phyloP scores from a whole-genome alignment of 2,329 filamentous ascomycete genomes.

The Xylogone sp. region DNA sequence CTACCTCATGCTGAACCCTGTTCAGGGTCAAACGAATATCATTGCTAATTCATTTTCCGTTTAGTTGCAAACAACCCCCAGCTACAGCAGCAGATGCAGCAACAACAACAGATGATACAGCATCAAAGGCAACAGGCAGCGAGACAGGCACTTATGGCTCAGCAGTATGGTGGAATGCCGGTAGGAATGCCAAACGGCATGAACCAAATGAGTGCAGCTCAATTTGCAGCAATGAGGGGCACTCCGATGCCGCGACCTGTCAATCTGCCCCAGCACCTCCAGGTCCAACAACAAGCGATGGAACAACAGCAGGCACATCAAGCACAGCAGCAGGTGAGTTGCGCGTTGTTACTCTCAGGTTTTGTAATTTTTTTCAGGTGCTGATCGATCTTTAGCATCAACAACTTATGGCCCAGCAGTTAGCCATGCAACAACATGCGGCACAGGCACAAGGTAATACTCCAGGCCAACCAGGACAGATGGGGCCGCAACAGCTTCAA shows the following conservation, averaged over 20 bases:
- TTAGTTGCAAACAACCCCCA: constrained; percentile 30
- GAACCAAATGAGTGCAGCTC: constrained; percentile 46
- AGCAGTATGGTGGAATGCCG: constrained; percentile 50
- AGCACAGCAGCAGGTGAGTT: constrained; percentile 23
- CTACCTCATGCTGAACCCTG: background rate
- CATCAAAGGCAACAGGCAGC: constrained; percentile 42
- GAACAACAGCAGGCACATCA: constrained; percentile 36
- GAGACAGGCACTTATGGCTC: constrained; percentile 49
- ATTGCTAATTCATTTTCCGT: constrained; percentile 14
- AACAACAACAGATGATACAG: constrained; percentile 53
- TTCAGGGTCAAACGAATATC: constrained; percentile 1
- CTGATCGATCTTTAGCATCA: constrained; percentile 11
- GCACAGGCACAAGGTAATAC: constrained; percentile 36
- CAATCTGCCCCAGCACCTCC: constrained; percentile 41
- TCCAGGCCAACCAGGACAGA: constrained; percentile 44
- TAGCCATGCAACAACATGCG: constrained; percentile 43
- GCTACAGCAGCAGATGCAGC: constrained; percentile 42
- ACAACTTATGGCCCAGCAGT: constrained; percentile 43
- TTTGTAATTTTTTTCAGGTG: background rate
- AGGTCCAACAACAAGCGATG: constrained; percentile 33
- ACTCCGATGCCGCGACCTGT: constrained; percentile 38
- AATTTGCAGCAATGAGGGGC: constrained; percentile 47
- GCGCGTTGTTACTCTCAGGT: background rate
- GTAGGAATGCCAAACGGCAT: constrained; percentile 52
- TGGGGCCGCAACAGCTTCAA: constrained; percentile 44